phyloP scores from a whole-genome alignment of 2,329 filamentous ascomycete species.

The Aschersonia sp. region DNA sequence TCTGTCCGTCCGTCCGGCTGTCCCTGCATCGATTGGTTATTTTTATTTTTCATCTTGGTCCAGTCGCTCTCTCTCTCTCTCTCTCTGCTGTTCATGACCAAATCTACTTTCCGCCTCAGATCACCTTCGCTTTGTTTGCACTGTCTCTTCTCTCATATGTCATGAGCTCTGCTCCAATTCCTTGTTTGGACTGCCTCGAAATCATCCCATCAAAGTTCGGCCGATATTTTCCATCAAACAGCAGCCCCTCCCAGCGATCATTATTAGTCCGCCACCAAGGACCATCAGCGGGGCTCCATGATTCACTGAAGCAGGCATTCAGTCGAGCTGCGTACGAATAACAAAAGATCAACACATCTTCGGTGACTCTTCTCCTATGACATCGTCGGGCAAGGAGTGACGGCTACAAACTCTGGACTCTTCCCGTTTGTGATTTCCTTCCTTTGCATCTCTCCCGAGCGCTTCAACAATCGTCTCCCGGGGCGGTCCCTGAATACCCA shows the following conservation, averaged over 20 bases:
- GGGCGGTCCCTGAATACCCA: no score
- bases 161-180: not conserved
- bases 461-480: no score
- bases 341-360: not conserved
- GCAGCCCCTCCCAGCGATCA: not conserved
- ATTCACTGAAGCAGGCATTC: constrained; percentile 5
- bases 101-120: no score
- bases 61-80: no score
- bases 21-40: no score
- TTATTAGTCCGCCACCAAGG: not conserved
- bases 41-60: no score
- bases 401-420: not conserved
- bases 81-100: no score
- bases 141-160: not conserved
- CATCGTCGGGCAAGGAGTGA: no score
- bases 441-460: not conserved
- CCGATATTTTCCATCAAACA: not conserved
- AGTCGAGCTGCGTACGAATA: not conserved
- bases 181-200: not conserved
- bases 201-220: not conserved
- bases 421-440: not conserved
- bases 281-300: not conserved
- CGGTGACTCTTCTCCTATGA: no score
- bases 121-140: not conserved
- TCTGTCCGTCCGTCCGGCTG: no score